phyloP scores from a whole-genome alignment of 2,329 filamentous ascomycete genomes.

The Chaetothyriales sp. region DNA sequence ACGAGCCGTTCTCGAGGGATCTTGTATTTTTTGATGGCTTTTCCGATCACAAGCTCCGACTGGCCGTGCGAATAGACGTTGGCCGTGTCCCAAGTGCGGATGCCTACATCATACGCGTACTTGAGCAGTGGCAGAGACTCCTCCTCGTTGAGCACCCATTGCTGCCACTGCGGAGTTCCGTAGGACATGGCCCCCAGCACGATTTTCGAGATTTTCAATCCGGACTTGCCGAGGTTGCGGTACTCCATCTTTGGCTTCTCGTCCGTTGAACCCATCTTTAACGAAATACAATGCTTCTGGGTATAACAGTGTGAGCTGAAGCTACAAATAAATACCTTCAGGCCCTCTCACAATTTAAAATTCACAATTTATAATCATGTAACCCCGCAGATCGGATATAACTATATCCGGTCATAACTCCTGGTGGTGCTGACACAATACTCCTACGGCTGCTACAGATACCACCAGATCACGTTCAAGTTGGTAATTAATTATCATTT shows the following conservation, averaged over 20 bases:
- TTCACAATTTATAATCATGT: too few species aligned
- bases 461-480: too few species aligned
- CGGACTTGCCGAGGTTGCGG: slow-evolving; percentile 22
- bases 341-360: not conserved
- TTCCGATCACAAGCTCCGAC: slow-evolving; percentile 30
- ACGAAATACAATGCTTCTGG: not conserved
- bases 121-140: slow-evolving; percentile 17
- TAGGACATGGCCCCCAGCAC: slow-evolving; percentile 31
- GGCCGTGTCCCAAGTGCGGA: slow-evolving; percentile 22
- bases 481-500: too few species aligned
- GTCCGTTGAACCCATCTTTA: not conserved
- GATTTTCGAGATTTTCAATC: slow-evolving; percentile 17
- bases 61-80: slow-evolving; percentile 21
- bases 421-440: too few species aligned
- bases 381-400: too few species aligned
- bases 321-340: not conserved
- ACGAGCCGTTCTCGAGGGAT: slow-evolving; percentile 44
- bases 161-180: slow-evolving; percentile 22
- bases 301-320: not conserved
- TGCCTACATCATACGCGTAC: slow-evolving; percentile 19
- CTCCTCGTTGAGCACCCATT: slow-evolving; percentile 17
- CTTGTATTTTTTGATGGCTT: slow-evolving; percentile 46
- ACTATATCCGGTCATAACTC: too few species aligned
- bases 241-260: slow-evolving; percentile 31
- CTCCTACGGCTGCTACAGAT: too few species aligned